phyloP scores from a whole-genome alignment of 1,284 basidiomycete species.

The Phlebopus sp. region DNA sequence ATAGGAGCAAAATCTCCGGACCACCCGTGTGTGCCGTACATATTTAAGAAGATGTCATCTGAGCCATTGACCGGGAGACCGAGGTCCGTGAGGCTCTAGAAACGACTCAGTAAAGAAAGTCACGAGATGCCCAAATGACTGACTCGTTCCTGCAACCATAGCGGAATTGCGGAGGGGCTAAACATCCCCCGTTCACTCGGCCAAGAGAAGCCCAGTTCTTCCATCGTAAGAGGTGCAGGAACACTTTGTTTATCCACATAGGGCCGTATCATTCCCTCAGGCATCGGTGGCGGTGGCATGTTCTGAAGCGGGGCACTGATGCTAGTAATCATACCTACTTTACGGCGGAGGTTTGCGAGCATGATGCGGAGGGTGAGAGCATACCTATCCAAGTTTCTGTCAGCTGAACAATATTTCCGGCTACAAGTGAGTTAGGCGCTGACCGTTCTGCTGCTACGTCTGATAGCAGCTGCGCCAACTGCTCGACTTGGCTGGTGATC shows the following conservation, averaged over 20 bases:
- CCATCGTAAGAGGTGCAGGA: constrained; percentile 71
- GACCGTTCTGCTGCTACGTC: constrained; percentile 86
- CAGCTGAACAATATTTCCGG: constrained; percentile 9
- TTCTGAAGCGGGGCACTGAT: constrained; percentile 47
- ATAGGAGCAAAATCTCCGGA: constrained; percentile 68
- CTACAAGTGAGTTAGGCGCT: constrained; percentile 12
- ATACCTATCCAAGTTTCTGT: constrained; percentile 49
- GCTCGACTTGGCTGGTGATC: constrained; percentile 79
- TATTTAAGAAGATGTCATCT: constrained; percentile 83
- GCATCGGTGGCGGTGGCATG: constrained; percentile 47
- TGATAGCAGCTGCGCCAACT: constrained; percentile 76
- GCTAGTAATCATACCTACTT: constrained; percentile 68
- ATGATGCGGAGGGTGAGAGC: constrained; percentile 87
- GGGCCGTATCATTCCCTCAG: constrained; percentile 52
- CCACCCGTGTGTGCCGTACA: constrained; percentile 69
- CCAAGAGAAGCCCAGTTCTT: constrained; percentile 80
- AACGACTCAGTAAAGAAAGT: constrained; percentile 6
- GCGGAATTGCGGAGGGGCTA: constrained; percentile 72
- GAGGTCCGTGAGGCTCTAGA: constrained; percentile 79
- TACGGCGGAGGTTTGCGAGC: constrained; percentile 85
- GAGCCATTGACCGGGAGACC: constrained; percentile 87
- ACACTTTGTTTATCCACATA: constrained; percentile 50
- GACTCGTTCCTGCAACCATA: constrained; percentile 82
- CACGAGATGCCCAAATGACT: constrained; percentile 14
- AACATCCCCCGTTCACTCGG: constrained; percentile 71